Percentiles rank a stretch among this genome's conserved stretches.
These are phyloP conservation scores for Potentilla sterilis DNA, from an alignment of 306 rosid genomes.

Conservation along the genomic window DNA sequence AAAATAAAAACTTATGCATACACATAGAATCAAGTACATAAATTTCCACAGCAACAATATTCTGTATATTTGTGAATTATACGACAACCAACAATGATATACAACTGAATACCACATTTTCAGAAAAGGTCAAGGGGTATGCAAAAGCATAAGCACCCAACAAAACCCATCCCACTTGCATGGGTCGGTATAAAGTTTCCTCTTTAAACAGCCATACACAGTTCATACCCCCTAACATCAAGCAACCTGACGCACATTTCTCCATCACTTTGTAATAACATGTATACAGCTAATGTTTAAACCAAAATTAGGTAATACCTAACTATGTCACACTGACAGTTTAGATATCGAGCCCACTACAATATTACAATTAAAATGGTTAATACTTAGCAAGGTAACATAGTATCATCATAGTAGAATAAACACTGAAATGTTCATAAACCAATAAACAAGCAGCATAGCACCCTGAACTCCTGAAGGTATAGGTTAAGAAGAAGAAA, in stretches of 20 bases:
- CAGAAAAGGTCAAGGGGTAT: not conserved
- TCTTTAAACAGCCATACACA: not conserved
- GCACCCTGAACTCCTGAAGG: not conserved
- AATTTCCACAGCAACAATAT: not conserved
- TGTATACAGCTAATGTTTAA: not conserved
- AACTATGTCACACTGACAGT: not conserved
- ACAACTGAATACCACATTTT: not conserved
- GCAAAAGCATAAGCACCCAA: not conserved
- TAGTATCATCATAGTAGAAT: not conserved
- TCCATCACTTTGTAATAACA: not conserved
- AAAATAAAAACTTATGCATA: not conserved
- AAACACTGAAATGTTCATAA: not conserved
- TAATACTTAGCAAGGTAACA: not conserved
- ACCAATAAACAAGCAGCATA: not conserved
- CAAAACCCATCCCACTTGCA: not conserved
- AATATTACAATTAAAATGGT: not conserved
- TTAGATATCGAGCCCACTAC: not conserved
- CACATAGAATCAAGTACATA: not conserved
- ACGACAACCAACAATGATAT: not conserved
- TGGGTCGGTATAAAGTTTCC: not conserved
- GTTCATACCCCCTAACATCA: not conserved
- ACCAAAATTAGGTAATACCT: not conserved
- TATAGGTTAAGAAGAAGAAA: not conserved
- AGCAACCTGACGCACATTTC: not conserved
- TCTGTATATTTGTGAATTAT: not conserved